Evolutionary conservation across 495 filamentous ascomycete species (phyloP), one percentile per base, ranked within the genome.

Genomic region (Evernia prunastri): DNA sequence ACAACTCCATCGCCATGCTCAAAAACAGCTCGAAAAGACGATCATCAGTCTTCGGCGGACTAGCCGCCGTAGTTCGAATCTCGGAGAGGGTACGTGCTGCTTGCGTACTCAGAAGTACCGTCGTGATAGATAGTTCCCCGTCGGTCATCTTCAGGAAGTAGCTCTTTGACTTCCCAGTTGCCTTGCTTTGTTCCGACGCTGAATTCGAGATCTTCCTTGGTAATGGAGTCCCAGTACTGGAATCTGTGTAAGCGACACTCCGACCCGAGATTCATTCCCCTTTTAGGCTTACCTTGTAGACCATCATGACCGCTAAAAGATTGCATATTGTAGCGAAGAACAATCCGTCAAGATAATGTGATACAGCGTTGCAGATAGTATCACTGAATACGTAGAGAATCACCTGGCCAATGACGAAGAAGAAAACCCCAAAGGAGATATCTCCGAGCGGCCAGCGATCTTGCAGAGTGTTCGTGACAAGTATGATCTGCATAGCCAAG

Each of bases 201-300:
- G 78, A 99, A 99, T 74, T 99, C 94, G 62, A 99, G 85, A 73
- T 99, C 94, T 79, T 97, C 94, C 71, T 89, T 92, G 56, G 94
- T 99, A 77, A 99, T 97, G 33, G 93, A 97, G 74, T 99, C 94
- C 94, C 94, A 99, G 80, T 95, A 97, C 91, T 93, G 69, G 60
- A 36, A 65, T 42, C 40, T 27, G n/a, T 61, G 39, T 59, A 60
- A 69, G 63, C 57, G 63, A 60, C 61, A 35, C 63, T 42, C 61
- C 31, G 53, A 49, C n/a, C 29, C 60, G 20, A 39, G 61, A 15
- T 20, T 43, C 33, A 25, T 53, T 58, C 61, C 37, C n/a, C 39
- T 29, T 25, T 56, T 54, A 47, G 43, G 73, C 79, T 61, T 80
- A 91, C 91, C 87, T 99, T 99, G 82, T 99, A 99, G 15, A 97